Conservation (phyloP, 345 rosid species). For the Arabis alpina region DNA sequence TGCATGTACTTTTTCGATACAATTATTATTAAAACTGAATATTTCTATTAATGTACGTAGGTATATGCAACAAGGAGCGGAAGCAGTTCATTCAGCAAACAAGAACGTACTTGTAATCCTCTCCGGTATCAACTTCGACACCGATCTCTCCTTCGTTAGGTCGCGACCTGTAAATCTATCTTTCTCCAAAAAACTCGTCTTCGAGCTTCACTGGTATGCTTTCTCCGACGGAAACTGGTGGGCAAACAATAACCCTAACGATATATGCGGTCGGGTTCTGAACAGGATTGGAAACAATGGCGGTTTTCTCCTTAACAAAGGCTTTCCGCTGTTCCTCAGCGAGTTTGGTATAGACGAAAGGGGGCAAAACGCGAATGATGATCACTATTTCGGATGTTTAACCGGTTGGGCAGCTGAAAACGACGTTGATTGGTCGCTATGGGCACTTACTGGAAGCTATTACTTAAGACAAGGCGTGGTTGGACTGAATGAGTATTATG, state of each 20-base stretch:
- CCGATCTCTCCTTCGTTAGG: conserved; percentile 65
- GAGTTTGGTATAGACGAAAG: conserved; percentile 82
- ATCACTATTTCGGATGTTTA: conserved; percentile 76
- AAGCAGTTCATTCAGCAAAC: conserved; percentile 84
- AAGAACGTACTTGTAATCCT: conserved; percentile 87
- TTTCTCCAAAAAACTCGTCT: conserved; percentile 67
- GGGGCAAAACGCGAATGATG: conserved; percentile 63
- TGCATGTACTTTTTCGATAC: too few relatives aligned
- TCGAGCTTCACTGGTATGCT: conserved; percentile 87
- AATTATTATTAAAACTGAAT: background rate
- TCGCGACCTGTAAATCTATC: conserved; percentile 54
- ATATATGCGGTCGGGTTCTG: conserved; percentile 68
- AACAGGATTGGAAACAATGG: conserved; percentile 58
- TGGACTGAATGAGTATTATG: conserved; percentile 72
- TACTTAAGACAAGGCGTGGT: conserved; percentile 71
- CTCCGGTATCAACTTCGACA: conserved; percentile 81
- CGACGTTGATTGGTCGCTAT: conserved; percentile 84
- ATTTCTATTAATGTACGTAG: conserved; percentile 22
- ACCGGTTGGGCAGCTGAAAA: conserved; percentile 70
- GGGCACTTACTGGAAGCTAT: conserved; percentile 87
- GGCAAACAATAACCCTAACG: conserved; percentile 70
- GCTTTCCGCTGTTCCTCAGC: conserved; percentile 74
- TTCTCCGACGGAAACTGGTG: conserved; percentile 77
- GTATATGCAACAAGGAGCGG: conserved; percentile 90
- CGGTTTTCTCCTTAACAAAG: conserved; percentile 64